A percentile compares a stretch with the other conserved stretches of the same genome.
Evolutionary conservation across 768 basidiomycete genomes (phyloP).

Genomic region (Lactarius akahatsu): DNA sequence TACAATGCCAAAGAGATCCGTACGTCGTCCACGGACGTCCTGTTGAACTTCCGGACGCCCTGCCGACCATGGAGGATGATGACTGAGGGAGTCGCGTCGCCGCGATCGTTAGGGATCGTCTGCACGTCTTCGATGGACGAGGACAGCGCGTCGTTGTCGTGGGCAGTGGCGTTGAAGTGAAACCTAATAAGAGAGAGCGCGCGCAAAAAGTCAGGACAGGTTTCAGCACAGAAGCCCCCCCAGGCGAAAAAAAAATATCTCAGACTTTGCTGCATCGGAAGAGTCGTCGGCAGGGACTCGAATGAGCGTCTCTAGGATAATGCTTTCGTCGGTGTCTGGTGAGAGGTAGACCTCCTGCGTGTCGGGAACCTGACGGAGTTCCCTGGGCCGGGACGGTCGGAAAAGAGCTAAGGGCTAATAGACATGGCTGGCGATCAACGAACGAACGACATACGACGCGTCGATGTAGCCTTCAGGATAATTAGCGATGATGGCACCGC

Average conservation of each 20-base stretch:
- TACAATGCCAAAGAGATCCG: constrained; percentile 79
- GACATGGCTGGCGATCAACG: neutral
- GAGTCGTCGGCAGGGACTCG: constrained; percentile 59
- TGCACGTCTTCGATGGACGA: constrained; percentile 45
- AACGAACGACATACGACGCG: constrained; percentile 63
- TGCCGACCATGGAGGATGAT: constrained; percentile 70
- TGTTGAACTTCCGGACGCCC: constrained; percentile 74
- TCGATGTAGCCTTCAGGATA: constrained; percentile 66
- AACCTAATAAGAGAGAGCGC: constrained; percentile 52
- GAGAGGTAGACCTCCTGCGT: constrained; percentile 92
- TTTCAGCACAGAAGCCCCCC: neutral
- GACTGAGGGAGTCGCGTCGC: constrained; percentile 52
- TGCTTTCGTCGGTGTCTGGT: constrained; percentile 62
- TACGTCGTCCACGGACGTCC: constrained; percentile 58
- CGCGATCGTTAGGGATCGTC: constrained; percentile 43
- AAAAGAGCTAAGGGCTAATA: constrained; percentile 1
- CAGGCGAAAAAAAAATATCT: neutral
- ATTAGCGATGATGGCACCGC: constrained; percentile 73
- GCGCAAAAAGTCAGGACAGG: constrained; percentile 14
- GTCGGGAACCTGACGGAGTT: constrained; percentile 84
- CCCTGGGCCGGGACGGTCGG: constrained; percentile 38
- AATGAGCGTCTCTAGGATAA: constrained; percentile 83
- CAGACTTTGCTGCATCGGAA: constrained; percentile 66
- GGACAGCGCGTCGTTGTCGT: constrained; percentile 78
- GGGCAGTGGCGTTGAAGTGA: constrained; percentile 86